phyloP scores from a whole-genome alignment of 495 filamentous ascomycete genomes.

The Podospora tetraspora region DNA sequence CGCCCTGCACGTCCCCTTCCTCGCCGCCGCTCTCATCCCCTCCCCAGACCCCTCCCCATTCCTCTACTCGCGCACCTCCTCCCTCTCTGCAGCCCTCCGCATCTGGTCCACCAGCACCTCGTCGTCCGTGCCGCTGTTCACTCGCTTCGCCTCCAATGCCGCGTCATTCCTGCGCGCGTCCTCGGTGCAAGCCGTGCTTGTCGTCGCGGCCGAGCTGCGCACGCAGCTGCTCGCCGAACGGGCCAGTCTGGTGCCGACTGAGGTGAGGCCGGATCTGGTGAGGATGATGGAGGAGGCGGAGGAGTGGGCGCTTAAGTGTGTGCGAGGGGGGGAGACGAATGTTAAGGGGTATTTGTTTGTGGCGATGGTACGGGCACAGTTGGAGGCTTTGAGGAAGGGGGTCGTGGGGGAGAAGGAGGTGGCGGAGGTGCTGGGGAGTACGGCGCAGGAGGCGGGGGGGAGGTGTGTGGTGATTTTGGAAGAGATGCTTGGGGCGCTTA shows the following conservation, averaged over 20 bases:
- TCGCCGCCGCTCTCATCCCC: slow-evolving; percentile 30
- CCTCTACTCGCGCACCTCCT: background rate
- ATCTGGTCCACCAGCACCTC: background rate
- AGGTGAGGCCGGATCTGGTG: slow-evolving; percentile 45
- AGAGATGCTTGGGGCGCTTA: background rate
- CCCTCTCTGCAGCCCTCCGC: background rate
- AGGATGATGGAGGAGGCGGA: slow-evolving; percentile 42
- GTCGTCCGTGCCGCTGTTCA: slow-evolving; percentile 2
- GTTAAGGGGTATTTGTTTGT: slow-evolving; percentile 51
- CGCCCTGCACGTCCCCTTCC: slow-evolving; percentile 48
- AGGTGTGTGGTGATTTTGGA: slow-evolving; percentile 6
- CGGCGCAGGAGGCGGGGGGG: background rate
- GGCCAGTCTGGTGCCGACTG: slow-evolving; percentile 31
- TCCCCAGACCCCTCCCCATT: slow-evolving; percentile 15
- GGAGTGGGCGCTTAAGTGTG: slow-evolving; percentile 36
- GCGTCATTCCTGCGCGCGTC: slow-evolving; percentile 28
- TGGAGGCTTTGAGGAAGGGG: slow-evolving; percentile 11
- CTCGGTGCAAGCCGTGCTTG: slow-evolving; percentile 37
- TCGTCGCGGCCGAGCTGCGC: slow-evolving; percentile 46
- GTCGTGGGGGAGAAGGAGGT: slow-evolving; percentile 4
- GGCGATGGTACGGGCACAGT: slow-evolving; percentile 24
- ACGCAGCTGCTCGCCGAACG: slow-evolving; percentile 49
- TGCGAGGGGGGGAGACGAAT: slow-evolving; percentile 51
- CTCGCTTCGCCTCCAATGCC: slow-evolving; percentile 1
- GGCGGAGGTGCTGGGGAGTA: background rate